Evolutionary conservation across 139 green algal genomes (phyloP).

Genomic region (Eudorina sp.): DNA sequence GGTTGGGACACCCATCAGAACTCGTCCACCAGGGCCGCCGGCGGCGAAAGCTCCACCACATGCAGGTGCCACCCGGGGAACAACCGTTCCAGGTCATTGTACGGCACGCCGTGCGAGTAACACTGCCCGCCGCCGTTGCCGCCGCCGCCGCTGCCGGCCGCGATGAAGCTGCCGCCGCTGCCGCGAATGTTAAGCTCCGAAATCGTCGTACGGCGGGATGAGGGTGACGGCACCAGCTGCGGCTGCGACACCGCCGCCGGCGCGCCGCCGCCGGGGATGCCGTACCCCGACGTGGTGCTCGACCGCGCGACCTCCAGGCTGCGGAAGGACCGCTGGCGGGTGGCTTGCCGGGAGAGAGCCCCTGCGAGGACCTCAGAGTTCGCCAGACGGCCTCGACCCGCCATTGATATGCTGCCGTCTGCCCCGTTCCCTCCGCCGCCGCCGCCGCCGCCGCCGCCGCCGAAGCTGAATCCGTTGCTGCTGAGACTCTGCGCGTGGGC

Average conservation of each 20-base stretch:
- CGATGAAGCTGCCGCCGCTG: neutral
- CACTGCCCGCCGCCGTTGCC: too few relatives aligned
- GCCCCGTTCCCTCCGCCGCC: too few relatives aligned
- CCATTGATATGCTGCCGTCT: too few relatives aligned
- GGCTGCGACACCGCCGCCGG: neutral
- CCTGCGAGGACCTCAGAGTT: neutral
- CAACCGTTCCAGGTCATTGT: slow-evolving; percentile 37
- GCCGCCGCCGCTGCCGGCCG: neutral
- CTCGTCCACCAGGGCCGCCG: slow-evolving; percentile 18
- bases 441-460: neutral
- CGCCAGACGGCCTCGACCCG: neutral
- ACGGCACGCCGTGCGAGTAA: slow-evolving; percentile 17
- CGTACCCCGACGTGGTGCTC: neutral
- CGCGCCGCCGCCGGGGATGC: neutral
- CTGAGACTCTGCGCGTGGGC: neutral
- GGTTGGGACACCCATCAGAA: neutral
- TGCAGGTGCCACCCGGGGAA: slow-evolving; percentile 45
- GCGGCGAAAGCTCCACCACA: slow-evolving; percentile 33
- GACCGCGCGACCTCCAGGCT: neutral
- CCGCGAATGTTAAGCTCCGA: neutral
- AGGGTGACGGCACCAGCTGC: too few relatives aligned
- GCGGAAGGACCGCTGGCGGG: neutral
- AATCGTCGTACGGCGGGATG: neutral
- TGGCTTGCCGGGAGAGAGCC: neutral
- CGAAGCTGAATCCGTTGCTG: neutral